Evolutionary conservation across 352 stramenopile species (phyloP), one percentile per base, ranked within the genome.

Genomic region (Phytophthora hibernalis): DNA sequence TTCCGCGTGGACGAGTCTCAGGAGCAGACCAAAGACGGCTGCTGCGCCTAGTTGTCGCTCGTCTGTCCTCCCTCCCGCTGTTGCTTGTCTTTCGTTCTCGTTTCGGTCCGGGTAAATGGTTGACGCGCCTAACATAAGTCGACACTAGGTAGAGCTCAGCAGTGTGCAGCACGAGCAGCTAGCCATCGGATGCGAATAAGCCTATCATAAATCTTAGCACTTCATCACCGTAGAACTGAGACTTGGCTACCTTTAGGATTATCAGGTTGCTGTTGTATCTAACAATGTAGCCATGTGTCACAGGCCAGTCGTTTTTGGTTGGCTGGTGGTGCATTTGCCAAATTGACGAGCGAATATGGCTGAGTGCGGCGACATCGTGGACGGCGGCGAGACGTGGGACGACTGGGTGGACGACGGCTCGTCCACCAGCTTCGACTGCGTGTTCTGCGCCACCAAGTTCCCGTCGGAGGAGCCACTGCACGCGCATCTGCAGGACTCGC

Each of bases 1-100:
- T 94, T 96, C 61, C 86, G 85, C 53, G 83, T 96, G 45, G 88
- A 96, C 68, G 88, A 95, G 55, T 79, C 87, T 57, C 79, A 89
- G 47, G 83, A 94, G 47, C 78, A 90, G 58, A 50, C 75, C 28
- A 95, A 93, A 72, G 88, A 96, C 63, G 74, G 83, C 43, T 96
- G 88, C 74, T 96, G 88, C 77, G 75, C 75, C 47, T 91, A 80
- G 55, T 48, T 49, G 33, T 28, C 15, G 11, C 16, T 37, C 37
- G 5, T n/a, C 58, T 52, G 18, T 2, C 15, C 24, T 45, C 18
- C 35, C 31, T 15, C 7, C 6, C 37, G 37, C 13, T 11, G n/a
- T 44, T 21, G 37, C 37, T 58, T 20, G 8, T 40, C 38, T 44
- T 61, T 50, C 20, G 13, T 61, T 62, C 37, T 72, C 47, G 47